Conservation (phyloP, 106 monocot species). For the Dioscorea alata region DNA sequence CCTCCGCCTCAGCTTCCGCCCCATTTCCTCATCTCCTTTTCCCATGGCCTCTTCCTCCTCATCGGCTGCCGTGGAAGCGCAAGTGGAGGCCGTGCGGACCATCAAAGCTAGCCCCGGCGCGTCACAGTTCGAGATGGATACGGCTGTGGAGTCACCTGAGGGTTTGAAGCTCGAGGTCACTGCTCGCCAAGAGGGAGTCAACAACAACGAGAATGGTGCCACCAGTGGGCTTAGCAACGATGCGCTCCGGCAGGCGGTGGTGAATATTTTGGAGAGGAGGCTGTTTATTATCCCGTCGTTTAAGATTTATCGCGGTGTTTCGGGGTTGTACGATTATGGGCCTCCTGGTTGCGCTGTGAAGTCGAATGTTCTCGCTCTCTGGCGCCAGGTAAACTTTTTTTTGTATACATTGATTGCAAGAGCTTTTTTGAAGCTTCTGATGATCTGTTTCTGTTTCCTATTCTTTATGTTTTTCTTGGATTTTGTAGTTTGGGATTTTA, state of each 20-base stretch:
- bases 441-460: not conserved
- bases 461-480: too few species aligned
- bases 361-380: constrained; percentile 81
- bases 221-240: constrained; percentile 28
- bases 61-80: constrained; percentile 42
- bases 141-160: constrained; percentile 57
- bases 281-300: constrained; percentile 87
- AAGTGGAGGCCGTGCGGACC: constrained; percentile 48
- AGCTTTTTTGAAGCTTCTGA: not conserved
- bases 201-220: constrained; percentile 6
- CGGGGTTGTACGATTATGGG: constrained; percentile 90
- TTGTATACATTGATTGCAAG: too few species aligned
- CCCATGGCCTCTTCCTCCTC: constrained; percentile 3
- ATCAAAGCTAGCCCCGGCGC: constrained; percentile 33
- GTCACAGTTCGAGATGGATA: constrained; percentile 41
- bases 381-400: constrained; percentile 86
- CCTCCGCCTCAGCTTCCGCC: not conserved
- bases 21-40: constrained; percentile 2
- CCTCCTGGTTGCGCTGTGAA: constrained; percentile 88
- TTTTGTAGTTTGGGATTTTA: too few species aligned
- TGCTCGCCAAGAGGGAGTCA: constrained; percentile 42
- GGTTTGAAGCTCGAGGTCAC: constrained; percentile 54
- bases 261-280: constrained; percentile 78
- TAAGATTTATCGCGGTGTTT: constrained; percentile 93
- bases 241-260: constrained; percentile 55